These are phyloP conservation scores for Camellia oleifera DNA, from an alignment of 179 eudicot genomes.

Conservation along the genomic window DNA sequence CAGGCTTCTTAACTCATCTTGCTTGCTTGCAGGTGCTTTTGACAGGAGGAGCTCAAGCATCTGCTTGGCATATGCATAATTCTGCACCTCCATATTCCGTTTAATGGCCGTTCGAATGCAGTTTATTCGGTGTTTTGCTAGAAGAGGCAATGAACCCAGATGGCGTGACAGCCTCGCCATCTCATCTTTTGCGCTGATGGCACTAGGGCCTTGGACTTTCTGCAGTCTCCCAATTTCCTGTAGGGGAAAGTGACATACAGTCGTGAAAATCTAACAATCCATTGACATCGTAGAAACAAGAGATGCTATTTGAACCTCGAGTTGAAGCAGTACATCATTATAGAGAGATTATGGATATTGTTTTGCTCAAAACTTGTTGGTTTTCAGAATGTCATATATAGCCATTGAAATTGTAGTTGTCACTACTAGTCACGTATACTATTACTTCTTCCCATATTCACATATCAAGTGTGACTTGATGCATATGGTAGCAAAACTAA, in stretches of 20 bases:
- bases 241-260: neutral
- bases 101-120: slow-evolving; percentile 96
- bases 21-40: slow-evolving; percentile 96
- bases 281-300: neutral
- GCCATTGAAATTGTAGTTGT: too few relatives aligned
- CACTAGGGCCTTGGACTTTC: slow-evolving; percentile 83
- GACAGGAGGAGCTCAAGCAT: slow-evolving; percentile 93
- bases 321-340: too few relatives aligned
- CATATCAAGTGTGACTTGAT: too few relatives aligned
- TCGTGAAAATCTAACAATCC: neutral
- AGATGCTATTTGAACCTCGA: neutral
- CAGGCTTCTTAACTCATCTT: slow-evolving; percentile 92
- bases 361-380: too few relatives aligned
- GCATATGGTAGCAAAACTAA: too few relatives aligned
- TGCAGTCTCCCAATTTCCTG: slow-evolving; percentile 96
- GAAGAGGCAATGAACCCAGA: slow-evolving; percentile 95
- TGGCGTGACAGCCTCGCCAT: slow-evolving; percentile 94
- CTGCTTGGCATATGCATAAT: slow-evolving; percentile 81
- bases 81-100: slow-evolving; percentile 95
- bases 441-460: too few relatives aligned
- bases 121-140: slow-evolving; percentile 91
- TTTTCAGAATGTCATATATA: too few relatives aligned
- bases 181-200: slow-evolving; percentile 96
- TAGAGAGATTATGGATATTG: too few relatives aligned
- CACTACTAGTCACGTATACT: too few relatives aligned